Evolutionary conservation across 345 rosid species (phyloP).

Genomic region (Gossypium sturtianum): DNA sequence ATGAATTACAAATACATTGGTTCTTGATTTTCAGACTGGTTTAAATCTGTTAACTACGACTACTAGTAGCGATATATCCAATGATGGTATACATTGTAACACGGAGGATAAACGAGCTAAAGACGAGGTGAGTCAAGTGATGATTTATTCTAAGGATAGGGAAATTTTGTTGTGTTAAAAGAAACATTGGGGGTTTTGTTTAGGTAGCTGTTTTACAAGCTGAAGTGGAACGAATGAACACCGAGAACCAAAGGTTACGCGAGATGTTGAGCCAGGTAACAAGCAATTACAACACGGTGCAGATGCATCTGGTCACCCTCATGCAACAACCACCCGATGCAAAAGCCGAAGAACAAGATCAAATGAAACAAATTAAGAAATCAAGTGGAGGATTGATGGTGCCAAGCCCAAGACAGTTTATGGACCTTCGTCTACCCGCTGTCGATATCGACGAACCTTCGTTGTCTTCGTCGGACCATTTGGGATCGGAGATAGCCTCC

Average conservation of each 20-base stretch:
- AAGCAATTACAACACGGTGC: constrained; percentile 38
- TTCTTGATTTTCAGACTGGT: constrained; percentile 40
- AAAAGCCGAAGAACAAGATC: not conserved
- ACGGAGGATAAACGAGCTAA: constrained; percentile 44
- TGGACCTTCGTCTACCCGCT: constrained; percentile 46
- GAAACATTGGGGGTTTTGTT: not conserved
- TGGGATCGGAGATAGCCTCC: constrained; percentile 22
- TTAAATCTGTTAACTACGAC: constrained; percentile 54
- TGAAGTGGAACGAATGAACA: constrained; percentile 37
- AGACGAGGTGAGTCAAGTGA: constrained; percentile 28
- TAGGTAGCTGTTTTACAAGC: constrained; percentile 46
- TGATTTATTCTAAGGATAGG: no score
- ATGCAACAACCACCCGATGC: constrained; percentile 21
- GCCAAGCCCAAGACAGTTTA: constrained; percentile 45
- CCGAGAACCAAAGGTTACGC: constrained; percentile 48
- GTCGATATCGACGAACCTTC: constrained; percentile 39
- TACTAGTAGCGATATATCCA: constrained; percentile 56
- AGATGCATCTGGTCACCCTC: constrained; percentile 34
- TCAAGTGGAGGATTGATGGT: constrained; percentile 17
- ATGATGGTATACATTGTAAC: constrained; percentile 48
- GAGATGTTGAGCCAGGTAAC: constrained; percentile 39
- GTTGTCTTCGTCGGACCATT: constrained; percentile 42
- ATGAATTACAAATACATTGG: not conserved
- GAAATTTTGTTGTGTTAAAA: no score
- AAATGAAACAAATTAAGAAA: constrained; percentile 16